Evolutionary conservation across 176 grass and related monocot genomes (phyloP).

Genomic region (Cenchrus purpureus): DNA sequence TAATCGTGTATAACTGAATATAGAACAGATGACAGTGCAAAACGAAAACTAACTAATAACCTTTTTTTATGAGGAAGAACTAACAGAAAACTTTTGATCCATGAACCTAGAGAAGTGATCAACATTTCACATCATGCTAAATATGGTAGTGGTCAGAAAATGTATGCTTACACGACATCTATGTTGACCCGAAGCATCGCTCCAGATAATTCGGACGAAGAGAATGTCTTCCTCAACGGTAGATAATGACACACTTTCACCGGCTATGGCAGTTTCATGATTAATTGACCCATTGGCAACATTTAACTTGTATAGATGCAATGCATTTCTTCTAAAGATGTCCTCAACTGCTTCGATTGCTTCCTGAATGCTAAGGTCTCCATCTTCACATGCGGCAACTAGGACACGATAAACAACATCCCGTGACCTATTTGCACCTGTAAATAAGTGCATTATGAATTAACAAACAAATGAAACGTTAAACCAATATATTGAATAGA

Average conservation of each 20-base stretch:
- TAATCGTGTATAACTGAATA: background rate
- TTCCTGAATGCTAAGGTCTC: constrained; percentile 84
- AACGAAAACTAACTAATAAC: background rate
- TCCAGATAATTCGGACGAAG: constrained; percentile 92
- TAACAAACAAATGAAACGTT: constrained; percentile 12
- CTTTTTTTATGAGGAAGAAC: constrained; percentile 15
- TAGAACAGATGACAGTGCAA: background rate
- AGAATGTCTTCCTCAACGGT: constrained; percentile 53
- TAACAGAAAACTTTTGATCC: constrained; percentile 21
- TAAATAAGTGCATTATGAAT: constrained; percentile 29
- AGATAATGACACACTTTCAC: constrained; percentile 39
- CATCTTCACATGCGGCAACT: constrained; percentile 81
- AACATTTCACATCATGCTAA: background rate
- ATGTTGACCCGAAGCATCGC: constrained; percentile 87
- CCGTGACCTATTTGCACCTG: constrained; percentile 82
- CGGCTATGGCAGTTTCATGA: constrained; percentile 36
- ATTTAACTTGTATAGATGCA: constrained; percentile 83
- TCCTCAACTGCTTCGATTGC: constrained; percentile 76
- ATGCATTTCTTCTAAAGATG: constrained; percentile 88
- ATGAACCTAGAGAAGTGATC: constrained; percentile 14
- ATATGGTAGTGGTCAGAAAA: constrained; percentile 25
- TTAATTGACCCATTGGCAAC: constrained; percentile 45
- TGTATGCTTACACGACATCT: constrained; percentile 84
- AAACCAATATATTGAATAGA: constrained; percentile 17
- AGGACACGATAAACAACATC: constrained; percentile 80